Evolutionary conservation across 306 rosid species (phyloP).

Genomic region (Fragaria nilgerrensis): DNA sequence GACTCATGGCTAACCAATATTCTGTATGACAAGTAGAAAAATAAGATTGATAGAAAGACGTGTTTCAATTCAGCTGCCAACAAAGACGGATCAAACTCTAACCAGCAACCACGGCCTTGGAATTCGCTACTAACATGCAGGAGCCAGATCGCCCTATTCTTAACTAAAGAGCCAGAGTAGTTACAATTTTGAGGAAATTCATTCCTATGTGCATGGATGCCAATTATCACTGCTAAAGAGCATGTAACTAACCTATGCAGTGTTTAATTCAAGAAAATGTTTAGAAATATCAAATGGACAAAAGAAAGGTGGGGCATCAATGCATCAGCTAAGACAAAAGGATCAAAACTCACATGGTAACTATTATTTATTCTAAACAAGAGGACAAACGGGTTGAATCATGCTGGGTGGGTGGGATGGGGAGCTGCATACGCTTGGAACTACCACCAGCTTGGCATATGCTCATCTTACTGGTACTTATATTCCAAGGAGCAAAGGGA

Average conservation of each 20-base stretch:
- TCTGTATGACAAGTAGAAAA: not conserved
- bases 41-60: not conserved
- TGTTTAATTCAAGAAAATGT: not conserved
- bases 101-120: not conserved
- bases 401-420: not conserved
- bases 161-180: not conserved
- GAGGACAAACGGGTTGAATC: not conserved
- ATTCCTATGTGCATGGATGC: not conserved
- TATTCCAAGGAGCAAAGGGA: not conserved
- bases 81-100: not conserved
- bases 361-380: not conserved
- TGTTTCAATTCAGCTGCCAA: not conserved
- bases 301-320: not conserved
- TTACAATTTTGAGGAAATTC: not conserved
- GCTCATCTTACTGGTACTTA: not conserved
- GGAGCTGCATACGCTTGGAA: not conserved
- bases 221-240: not conserved
- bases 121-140: slow-evolving; percentile 2
- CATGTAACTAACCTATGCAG: not conserved
- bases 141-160: not conserved
- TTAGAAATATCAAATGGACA: not conserved
- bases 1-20: not conserved
- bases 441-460: not conserved
- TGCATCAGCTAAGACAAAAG: not conserved
- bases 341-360: not conserved